Evolutionary conservation across 495 filamentous ascomycete genomes (phyloP).

Genomic region (Halenospora varia): DNA sequence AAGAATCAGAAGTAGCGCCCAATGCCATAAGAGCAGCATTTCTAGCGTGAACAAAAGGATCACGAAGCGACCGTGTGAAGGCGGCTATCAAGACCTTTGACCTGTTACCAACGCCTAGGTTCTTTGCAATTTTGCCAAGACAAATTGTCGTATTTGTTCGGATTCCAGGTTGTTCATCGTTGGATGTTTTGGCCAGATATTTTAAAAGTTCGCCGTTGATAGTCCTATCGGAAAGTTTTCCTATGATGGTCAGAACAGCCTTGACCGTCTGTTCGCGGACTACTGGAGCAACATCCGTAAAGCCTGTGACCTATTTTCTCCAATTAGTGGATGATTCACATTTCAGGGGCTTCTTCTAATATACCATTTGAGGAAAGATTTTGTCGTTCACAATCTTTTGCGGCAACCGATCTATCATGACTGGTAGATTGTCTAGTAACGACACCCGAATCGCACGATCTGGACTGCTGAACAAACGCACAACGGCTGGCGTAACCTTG

Average conservation of each 20-base stretch:
- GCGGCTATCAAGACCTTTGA: slow-evolving; percentile 90
- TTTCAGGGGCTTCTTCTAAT: slow-evolving; percentile 7
- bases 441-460: slow-evolving; percentile 92
- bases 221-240: slow-evolving; percentile 85
- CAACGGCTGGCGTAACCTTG: slow-evolving; percentile 77
- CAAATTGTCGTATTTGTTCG: slow-evolving; percentile 98
- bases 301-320: slow-evolving; percentile 75
- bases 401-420: slow-evolving; percentile 87
- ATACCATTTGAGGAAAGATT: slow-evolving; percentile 90
- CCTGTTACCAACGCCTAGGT: slow-evolving; percentile 71
- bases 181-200: slow-evolving; percentile 91
- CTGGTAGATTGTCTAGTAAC: slow-evolving; percentile 79
- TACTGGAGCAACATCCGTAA: slow-evolving; percentile 84
- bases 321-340: slow-evolving; percentile 14
- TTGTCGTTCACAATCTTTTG: slow-evolving; percentile 93
- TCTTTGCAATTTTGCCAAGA: slow-evolving; percentile 89
- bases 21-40: slow-evolving; percentile 86
- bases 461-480: slow-evolving; percentile 85
- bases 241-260: slow-evolving; percentile 77
- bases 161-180: slow-evolving; percentile 96
- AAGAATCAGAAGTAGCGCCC: slow-evolving; percentile 77
- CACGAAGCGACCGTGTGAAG: slow-evolving; percentile 80
- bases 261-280: slow-evolving; percentile 96
- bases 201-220: slow-evolving; percentile 91
- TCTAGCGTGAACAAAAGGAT: slow-evolving; percentile 90